Base-by-base conservation (phyloP, 2,329 filamentous ascomycete genomes). In the Sporothrix brasiliensis region DNA sequence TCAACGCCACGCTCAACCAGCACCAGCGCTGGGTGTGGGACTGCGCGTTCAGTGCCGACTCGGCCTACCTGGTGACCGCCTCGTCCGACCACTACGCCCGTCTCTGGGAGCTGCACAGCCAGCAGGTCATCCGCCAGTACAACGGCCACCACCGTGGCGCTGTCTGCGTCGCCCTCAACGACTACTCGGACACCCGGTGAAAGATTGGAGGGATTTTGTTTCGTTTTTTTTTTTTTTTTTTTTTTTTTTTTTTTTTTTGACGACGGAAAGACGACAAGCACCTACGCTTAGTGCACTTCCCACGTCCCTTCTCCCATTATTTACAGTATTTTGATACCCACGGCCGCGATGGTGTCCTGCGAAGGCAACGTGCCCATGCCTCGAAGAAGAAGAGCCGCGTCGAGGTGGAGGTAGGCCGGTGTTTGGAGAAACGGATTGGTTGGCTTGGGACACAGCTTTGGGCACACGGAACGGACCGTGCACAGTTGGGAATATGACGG, bases 1-100 rank as follows among this genome's bases (percentile, higher is more conserved):
- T 97, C 24, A 92, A 97, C 80, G 93, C 93, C 2, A 96, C 93
- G 1, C 87, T 97, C 1, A 91, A 91, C 27, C 92, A 92, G 69
- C 94, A 97, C 80, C 94, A 97, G 81, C 89, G 94, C 69, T 97
- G 94, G 94, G 94, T 97, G 0, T 97, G 94, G 94, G 94, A 97
- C 79, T 97, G 94, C 77, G 94, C 94, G 0, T 97, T 97, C 81
- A 94, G 91, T 73, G 94, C 94, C 34, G 94, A 97, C 79, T 94
- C 91, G 47, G 94, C 94, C 0, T 97, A 97, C 77, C 84, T 97
- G 7, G 94, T 97, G 14, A 97, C 94, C 0, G 93, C 94, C 5
- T 97, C 93, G 78, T 94, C 91, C 54, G 94, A 97, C 78, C 94
- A 97, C 79, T 97, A 97, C 78, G 94, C 94, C 2, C 86, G 94